Base-by-base conservation (phyloP, 2,329 filamentous ascomycete species). In the Apiospora marii region DNA sequence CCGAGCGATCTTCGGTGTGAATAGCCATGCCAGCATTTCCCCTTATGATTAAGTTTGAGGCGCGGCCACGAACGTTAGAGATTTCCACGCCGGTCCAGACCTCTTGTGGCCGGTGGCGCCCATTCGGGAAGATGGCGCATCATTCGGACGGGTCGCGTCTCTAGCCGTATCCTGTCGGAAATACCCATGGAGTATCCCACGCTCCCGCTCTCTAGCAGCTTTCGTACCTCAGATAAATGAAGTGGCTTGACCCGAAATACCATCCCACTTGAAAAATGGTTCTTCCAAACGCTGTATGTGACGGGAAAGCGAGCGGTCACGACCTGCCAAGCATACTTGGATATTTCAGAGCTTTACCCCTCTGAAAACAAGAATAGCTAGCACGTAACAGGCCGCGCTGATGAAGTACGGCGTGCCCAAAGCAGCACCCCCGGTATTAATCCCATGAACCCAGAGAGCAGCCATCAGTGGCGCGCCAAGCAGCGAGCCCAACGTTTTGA, bases 401-500 rank as follows among this genome's bases (percentile, higher is more conserved):
- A 81, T 81, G 51, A 84, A 79, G 72, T 83, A 86, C 3, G 85
- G 84, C 72, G 82, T 72, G 0, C 84, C 84, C 43, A 85, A 74
- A 4, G 79, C 78, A 10, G 73, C 74, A 13, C 80, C 82, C 0
- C 83, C 83, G 0, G 82, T 74, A 0, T 78, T 77, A 19, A 88
- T 84, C 2, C 84, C 86, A n/a, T 76, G 75, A 6, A 87, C 83
- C 86, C 86, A 88, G 2, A 86, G 70, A 1, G 80, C 73, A 3
- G 85, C 85, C 85, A 87, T 87, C 12, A 85, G 75, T 0, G 85
- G 84, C 1, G 85, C 85, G 0, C 86, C 86, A 0, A 87, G 72
- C 13, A 88, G 79, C 8, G 85, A 85, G 4, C 86, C 86, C 0
- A 84, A 78, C 0, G 85, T 86, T 77, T 86, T 86, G 1, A 86